Conservation (phyloP, 257 asterid genomes). For the Thymus mandschuricus region DNA sequence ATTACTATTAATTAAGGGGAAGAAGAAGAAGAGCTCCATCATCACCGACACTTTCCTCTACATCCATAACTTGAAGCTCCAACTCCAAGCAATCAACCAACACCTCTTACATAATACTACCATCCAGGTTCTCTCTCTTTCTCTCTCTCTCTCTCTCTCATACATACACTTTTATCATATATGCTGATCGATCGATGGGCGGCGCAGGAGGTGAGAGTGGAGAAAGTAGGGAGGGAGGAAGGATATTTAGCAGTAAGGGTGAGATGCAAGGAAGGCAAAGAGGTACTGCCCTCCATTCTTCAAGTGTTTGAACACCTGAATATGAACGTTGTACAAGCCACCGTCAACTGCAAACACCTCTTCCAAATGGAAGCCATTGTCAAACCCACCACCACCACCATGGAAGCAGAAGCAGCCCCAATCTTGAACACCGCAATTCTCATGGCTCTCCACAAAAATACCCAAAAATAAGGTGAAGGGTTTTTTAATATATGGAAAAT, state of each 20-base stretch:
- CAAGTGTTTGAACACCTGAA: constrained; percentile 66
- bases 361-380: constrained; percentile 75
- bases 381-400: constrained; percentile 41
- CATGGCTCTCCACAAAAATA: constrained; percentile 42
- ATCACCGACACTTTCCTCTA: constrained; percentile 65
- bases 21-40: constrained; percentile 63
- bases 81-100: constrained; percentile 65
- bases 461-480: background rate
- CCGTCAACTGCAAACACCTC: constrained; percentile 46
- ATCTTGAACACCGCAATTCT: constrained; percentile 46
- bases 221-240: constrained; percentile 48
- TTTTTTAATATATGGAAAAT: too few species aligned
- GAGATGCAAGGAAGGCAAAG: constrained; percentile 62
- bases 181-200: background rate
- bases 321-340: constrained; percentile 51
- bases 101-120: constrained; percentile 40
- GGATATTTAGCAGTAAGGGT: constrained; percentile 45
- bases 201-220: constrained; percentile 74
- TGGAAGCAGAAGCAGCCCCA: constrained; percentile 27
- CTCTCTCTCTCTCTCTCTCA: constrained; percentile 23
- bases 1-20: background rate
- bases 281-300: constrained; percentile 51
- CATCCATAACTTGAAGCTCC: constrained; percentile 67
- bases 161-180: background rate
- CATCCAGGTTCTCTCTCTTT: constrained; percentile 48